Evolutionary conservation across 2,329 filamentous ascomycete species (phyloP).

Genomic region (Blastomyces gilchristii): DNA sequence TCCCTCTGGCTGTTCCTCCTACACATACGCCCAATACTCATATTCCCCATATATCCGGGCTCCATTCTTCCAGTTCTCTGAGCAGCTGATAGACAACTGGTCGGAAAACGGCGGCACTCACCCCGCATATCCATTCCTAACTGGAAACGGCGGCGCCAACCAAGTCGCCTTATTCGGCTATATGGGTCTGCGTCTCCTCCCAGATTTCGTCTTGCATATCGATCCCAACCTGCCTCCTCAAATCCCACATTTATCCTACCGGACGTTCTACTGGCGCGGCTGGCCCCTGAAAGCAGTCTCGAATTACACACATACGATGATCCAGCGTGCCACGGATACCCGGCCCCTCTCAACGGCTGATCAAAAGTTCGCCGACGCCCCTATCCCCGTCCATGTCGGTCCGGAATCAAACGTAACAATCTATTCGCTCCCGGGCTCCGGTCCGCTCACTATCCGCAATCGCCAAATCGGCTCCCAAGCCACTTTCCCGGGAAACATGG

Average conservation of each 20-base stretch:
- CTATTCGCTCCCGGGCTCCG: slow-evolving; percentile 41
- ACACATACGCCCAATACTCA: slow-evolving; percentile 56
- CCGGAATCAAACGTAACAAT: slow-evolving; percentile 31
- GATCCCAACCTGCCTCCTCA: slow-evolving; percentile 57
- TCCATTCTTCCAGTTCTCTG: slow-evolving; percentile 61
- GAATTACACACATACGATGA: slow-evolving; percentile 55
- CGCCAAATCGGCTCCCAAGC: slow-evolving; percentile 45
- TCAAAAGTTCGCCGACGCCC: slow-evolving; percentile 40
- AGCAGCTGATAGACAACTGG: slow-evolving; percentile 55
- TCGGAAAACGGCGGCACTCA: slow-evolving; percentile 54
- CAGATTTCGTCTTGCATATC: slow-evolving; percentile 50
- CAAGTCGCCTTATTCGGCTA: slow-evolving; percentile 59
- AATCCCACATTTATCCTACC: slow-evolving; percentile 49
- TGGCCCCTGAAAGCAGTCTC: slow-evolving; percentile 52
- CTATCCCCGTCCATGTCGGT: slow-evolving; percentile 52
- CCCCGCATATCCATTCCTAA: slow-evolving; percentile 61
- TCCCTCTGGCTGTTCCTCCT: slow-evolving; percentile 56
- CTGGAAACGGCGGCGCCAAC: slow-evolving; percentile 58
- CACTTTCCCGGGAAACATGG: slow-evolving; percentile 50
- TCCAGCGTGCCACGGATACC: slow-evolving; percentile 43
- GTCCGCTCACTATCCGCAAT: slow-evolving; percentile 48
- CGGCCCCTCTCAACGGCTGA: slow-evolving; percentile 44
- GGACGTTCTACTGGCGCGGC: slow-evolving; percentile 57
- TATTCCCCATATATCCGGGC: slow-evolving; percentile 54
- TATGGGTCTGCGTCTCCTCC: slow-evolving; percentile 51